These are phyloP conservation scores for Backusella tuberculispora DNA, from an alignment of 192 early-diverging fungal genomes.

Conservation along the genomic window DNA sequence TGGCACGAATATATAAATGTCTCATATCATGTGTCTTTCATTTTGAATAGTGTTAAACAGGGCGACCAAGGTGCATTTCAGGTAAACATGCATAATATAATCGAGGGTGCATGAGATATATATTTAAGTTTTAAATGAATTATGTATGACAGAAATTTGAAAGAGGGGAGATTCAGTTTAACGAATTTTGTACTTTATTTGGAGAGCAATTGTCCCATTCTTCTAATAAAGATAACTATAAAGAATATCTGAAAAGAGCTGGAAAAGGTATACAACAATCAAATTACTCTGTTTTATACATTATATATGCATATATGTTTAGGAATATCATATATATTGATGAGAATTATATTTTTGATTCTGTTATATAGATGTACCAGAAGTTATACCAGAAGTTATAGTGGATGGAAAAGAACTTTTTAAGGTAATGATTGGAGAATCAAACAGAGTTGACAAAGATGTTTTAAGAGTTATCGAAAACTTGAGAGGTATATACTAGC, in stretches of 20 bases:
- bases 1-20: neutral
- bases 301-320: neutral
- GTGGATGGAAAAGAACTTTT: constrained; percentile 68
- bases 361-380: constrained; percentile 1
- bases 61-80: constrained; percentile 52
- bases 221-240: constrained; percentile 50
- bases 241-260: constrained; percentile 40
- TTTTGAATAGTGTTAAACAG: constrained; percentile 30
- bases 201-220: constrained; percentile 63
- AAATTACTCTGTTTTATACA: too few species aligned
- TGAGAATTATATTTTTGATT: neutral
- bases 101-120: neutral
- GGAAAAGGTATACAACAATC: constrained; percentile 26
- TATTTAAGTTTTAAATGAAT: neutral
- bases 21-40: neutral
- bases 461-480: constrained; percentile 56
- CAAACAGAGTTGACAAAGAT: constrained; percentile 43
- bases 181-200: constrained; percentile 61
- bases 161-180: constrained; percentile 61
- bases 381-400: constrained; percentile 27
- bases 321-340: neutral
- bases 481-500: constrained; percentile 40
- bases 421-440: constrained; percentile 61
- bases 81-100: constrained; percentile 18
- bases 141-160: constrained; percentile 49